Conservation (phyloP, 495 filamentous ascomycete species). For the Cercophora scortea region DNA sequence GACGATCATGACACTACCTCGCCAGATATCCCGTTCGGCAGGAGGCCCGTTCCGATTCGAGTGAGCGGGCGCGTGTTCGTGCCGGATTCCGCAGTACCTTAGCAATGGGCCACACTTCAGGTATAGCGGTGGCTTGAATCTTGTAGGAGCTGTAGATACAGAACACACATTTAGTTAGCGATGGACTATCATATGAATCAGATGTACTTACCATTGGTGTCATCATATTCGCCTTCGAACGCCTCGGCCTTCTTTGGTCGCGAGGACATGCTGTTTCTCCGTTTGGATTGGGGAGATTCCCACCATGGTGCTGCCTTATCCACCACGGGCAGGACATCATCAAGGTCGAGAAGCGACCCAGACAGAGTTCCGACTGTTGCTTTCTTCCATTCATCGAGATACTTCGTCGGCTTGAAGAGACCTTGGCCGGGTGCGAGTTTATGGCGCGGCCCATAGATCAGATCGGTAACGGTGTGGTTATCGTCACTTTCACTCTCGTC, state of each 20-base stretch:
- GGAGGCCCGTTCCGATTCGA: constrained; percentile 25
- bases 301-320: constrained; percentile 45
- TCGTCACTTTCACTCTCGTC: constrained; percentile 12
- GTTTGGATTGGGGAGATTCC: constrained; percentile 35
- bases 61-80: constrained; percentile 33
- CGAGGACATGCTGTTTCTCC: constrained; percentile 27
- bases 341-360: constrained; percentile 41
- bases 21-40: constrained; percentile 70
- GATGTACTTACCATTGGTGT: constrained; percentile 36
- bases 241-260: constrained; percentile 35
- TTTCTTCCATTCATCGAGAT: constrained; percentile 53
- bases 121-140: constrained; percentile 75
- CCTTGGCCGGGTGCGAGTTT: constrained; percentile 33
- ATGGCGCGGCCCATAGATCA: constrained; percentile 35
- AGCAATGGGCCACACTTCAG: constrained; percentile 86
- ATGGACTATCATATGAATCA: neutral
- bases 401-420: constrained; percentile 36
- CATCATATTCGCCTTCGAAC: constrained; percentile 43
- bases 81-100: constrained; percentile 75
- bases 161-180: constrained; percentile 3
- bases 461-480: constrained; percentile 32
- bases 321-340: constrained; percentile 22
- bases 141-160: constrained; percentile 43
- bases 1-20: constrained; percentile 90
- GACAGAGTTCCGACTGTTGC: constrained; percentile 43